These are phyloP conservation scores for Colletotrichum sojae DNA, from an alignment of 2,329 filamentous ascomycete genomes.

Conservation along the genomic window DNA sequence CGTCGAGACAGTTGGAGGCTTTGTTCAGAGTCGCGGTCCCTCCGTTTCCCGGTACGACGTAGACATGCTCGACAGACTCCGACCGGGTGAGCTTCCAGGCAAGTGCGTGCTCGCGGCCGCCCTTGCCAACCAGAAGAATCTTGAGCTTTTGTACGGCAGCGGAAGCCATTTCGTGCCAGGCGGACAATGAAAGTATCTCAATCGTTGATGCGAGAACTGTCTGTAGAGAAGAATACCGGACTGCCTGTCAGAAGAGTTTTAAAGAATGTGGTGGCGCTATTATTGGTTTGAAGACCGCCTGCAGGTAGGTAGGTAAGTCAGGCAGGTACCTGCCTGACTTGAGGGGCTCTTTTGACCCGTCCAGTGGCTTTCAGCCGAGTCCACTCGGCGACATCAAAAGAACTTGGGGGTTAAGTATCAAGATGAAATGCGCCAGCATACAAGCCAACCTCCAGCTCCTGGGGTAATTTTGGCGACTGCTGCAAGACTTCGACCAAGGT, in stretches of 20 bases:
- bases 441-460: too few relatives aligned
- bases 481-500: too few relatives aligned
- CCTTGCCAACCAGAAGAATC: conserved; percentile 91
- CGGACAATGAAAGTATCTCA: too few relatives aligned
- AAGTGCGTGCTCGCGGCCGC: conserved; percentile 93
- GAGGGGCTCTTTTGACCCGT: too few relatives aligned
- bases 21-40: conserved; percentile 80
- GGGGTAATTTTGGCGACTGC: too few relatives aligned
- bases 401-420: too few relatives aligned
- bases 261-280: not conserved
- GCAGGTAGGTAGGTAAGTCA: not conserved
- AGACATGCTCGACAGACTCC: conserved; percentile 81
- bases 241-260: not conserved
- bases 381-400: too few relatives aligned
- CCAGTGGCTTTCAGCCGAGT: not conserved
- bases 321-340: too few relatives aligned
- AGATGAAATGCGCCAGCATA: too few relatives aligned
- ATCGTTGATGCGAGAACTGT: too few relatives aligned
- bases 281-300: not conserved
- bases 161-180: not conserved
- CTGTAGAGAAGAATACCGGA: too few relatives aligned
- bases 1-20: conserved; percentile 77
- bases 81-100: conserved; percentile 96
- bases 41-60: conserved; percentile 84
- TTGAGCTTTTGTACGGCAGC: conserved; percentile 57